Evolutionary conservation across 352 stramenopile genomes (phyloP), one percentile per base, ranked within the genome.

Genomic region (Globisporangium middletonii): DNA sequence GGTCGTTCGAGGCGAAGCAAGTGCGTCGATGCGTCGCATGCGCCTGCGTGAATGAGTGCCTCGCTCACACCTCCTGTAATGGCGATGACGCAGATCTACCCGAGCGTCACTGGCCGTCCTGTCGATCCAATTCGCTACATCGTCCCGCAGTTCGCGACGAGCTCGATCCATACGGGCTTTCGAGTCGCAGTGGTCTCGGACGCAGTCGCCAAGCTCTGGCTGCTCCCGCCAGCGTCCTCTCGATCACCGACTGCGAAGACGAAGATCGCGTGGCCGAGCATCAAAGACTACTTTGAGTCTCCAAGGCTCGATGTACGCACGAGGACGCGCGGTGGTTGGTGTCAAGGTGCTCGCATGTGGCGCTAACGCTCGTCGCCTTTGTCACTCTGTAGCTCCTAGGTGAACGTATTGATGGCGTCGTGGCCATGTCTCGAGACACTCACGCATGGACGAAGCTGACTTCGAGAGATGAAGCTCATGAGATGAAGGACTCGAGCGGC

Each of bases 241-340:
- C 43, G n/a, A 42, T n/a, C 44, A 15, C 13, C 27, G 28, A 42
- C 16, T n/a, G 2, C 46, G 23, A 26, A 11, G 3, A 9, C 30
- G 44, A 57, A 13, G 50, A 33, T 77, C 27, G 44, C 58, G 37
- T 83, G 71, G 71, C 71, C 73, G 23, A 75, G 66, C 9, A 57
- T 83, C 51, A 72, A 71, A 51, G 69, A 75, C 26, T 80, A 64
- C 27, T 72, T 80, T 26, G 69, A 67, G 9, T 66, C 67, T 30
- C 59, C 60, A 3, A 41, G 42, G 5, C 49, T 68, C 46, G 27
- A 38, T 48, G 73, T 80, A 56, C 35, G 71, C 12, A 38, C 6
- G 9, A 38, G 33, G 33, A 38, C 5, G 33, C 33, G 33, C 12
- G 33, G 4, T 38, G 33, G 23, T 23, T 23, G 23, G 23, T 23